Evolutionary conservation across 345 rosid genomes (phyloP).

Genomic region (Camelina neglecta): DNA sequence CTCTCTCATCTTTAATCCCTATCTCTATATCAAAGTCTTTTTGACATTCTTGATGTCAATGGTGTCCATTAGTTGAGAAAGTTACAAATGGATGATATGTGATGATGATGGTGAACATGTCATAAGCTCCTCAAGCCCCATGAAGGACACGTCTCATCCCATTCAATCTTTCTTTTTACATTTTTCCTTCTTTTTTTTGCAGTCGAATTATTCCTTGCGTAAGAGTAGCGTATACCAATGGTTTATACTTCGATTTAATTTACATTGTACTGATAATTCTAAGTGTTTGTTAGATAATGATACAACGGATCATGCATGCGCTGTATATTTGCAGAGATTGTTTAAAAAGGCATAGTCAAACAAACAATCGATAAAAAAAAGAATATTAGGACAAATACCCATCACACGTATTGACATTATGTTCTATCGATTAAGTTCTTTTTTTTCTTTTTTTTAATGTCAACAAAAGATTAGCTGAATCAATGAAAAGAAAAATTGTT

Average conservation of each 20-base stretch:
- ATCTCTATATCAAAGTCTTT: conserved; percentile 21
- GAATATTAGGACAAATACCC: conserved; percentile 39
- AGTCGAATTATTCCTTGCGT: conserved; percentile 43
- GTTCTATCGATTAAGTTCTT: conserved; percentile 19
- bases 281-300: conserved; percentile 37
- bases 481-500: no score
- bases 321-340: conserved; percentile 29
- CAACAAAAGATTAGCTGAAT: no score
- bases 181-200: conserved; percentile 18
- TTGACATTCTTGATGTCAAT: conserved; percentile 40
- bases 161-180: conserved; percentile 15
- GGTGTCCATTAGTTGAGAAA: conserved; percentile 33
- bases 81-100: conserved; percentile 26
- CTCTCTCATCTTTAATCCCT: conserved; percentile 10
- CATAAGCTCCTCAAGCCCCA: conserved; percentile 33
- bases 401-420: conserved; percentile 44
- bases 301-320: conserved; percentile 30
- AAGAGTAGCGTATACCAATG: conserved; percentile 39
- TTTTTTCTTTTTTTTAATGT: no score
- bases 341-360: conserved; percentile 36
- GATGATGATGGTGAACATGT: conserved; percentile 26
- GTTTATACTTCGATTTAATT: conserved; percentile 9
- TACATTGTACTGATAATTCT: conserved; percentile 34
- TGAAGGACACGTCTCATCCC: conserved; percentile 35
- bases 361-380: conserved; percentile 19